Evolutionary conservation across 768 basidiomycete genomes (phyloP).

Genomic region (Strobilomyces echinocephalus): DNA sequence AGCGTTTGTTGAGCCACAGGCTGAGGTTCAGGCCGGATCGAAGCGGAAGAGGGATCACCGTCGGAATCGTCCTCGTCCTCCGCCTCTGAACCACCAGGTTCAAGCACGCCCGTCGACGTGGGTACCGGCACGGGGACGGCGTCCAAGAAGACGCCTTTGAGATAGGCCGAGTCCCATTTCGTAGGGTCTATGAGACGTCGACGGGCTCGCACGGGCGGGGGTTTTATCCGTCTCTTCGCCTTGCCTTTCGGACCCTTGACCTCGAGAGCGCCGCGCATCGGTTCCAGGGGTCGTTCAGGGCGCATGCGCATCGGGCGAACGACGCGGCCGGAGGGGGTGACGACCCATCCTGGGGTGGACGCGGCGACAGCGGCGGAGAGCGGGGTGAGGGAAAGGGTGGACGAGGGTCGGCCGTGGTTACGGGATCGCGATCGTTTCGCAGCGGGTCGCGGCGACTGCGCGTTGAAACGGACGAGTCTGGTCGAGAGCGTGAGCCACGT

Average conservation of each 20-base stretch:
- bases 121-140: conserved; percentile 14
- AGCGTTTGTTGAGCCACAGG: background rate
- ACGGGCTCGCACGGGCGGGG: conserved; percentile 55
- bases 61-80: background rate
- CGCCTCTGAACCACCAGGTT: background rate
- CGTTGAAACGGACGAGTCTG: conserved; percentile 16
- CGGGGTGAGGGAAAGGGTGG: conserved; percentile 63
- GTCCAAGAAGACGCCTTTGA: conserved; percentile 68
- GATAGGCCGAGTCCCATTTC: conserved; percentile 62
- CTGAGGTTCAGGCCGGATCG: background rate
- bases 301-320: conserved; percentile 67
- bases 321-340: conserved; percentile 61
- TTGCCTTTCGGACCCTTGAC: conserved; percentile 17
- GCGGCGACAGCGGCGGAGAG: conserved; percentile 57
- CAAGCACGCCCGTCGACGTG: background rate
- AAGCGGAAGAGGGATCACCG: background rate
- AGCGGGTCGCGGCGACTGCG: conserved; percentile 28
- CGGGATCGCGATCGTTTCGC: conserved; percentile 39
- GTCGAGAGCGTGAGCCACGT: background rate
- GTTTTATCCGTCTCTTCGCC: conserved; percentile 44
- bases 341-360: conserved; percentile 58
- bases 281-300: conserved; percentile 54
- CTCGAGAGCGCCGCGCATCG: conserved; percentile 6
- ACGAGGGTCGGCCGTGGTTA: conserved; percentile 41
- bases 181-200: conserved; percentile 67